Evolutionary conservation across 345 rosid species (phyloP).

Genomic region (Combretum micranthum): DNA sequence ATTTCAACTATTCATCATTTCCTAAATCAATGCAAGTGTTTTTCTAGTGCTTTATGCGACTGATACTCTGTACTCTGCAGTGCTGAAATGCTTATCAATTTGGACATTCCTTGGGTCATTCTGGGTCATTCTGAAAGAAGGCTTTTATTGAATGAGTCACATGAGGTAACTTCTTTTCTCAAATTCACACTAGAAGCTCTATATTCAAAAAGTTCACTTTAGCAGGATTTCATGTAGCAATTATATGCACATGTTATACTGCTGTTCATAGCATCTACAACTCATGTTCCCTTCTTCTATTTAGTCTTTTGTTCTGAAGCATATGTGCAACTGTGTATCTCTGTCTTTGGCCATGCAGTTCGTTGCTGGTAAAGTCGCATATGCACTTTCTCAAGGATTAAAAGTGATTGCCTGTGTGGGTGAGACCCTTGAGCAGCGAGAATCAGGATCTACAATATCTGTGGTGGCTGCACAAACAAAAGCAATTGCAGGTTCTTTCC

Average conservation of each 20-base stretch:
- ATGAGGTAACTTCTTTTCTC: constrained; percentile 27
- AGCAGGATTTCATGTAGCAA: no score
- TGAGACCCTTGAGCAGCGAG: constrained; percentile 73
- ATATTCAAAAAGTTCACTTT: no score
- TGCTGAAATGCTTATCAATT: constrained; percentile 63
- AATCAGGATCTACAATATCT: constrained; percentile 59
- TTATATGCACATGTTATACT: background rate
- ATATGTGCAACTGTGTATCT: background rate
- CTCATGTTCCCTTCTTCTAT: background rate
- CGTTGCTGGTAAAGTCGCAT: constrained; percentile 61
- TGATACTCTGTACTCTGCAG: constrained; percentile 14
- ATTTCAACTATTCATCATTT: no score
- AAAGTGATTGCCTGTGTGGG: constrained; percentile 74
- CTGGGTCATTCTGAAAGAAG: constrained; percentile 69
- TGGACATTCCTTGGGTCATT: constrained; percentile 61
- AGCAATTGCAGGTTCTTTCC: constrained; percentile 54
- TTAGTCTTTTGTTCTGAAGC: background rate
- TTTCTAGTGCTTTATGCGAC: background rate
- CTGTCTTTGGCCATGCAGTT: constrained; percentile 32
- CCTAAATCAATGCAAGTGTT: no score
- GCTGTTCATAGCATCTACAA: background rate
- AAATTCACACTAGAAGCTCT: background rate
- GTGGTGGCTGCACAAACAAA: constrained; percentile 67
- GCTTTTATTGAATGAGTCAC: constrained; percentile 43
- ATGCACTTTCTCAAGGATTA: constrained; percentile 54